A percentile compares a stretch with the other conserved stretches of the same genome.
Conservation (phyloP, 2,329 filamentous ascomycete species). For the Keithomyces neogunnii region DNA sequence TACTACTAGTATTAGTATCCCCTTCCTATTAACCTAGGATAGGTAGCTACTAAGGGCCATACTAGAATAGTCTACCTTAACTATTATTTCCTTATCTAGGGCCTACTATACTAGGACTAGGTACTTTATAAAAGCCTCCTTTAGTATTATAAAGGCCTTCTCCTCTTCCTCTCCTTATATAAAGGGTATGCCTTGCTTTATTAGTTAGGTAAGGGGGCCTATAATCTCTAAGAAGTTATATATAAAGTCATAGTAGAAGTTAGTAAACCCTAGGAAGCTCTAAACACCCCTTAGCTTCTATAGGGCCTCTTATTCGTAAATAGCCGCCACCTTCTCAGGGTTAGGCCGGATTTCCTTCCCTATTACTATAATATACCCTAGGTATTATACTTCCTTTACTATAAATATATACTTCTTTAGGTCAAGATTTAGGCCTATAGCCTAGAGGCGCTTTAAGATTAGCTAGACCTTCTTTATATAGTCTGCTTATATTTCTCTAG, state of each 20-base stretch:
- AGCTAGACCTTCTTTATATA: background rate
- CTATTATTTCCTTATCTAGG: background rate
- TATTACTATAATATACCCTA: background rate
- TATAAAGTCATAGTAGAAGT: background rate
- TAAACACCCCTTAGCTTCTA: background rate
- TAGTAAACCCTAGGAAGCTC: background rate
- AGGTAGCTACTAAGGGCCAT: background rate
- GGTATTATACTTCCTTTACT: background rate
- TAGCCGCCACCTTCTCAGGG: background rate
- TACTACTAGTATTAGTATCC: no score
- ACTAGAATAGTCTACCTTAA: background rate
- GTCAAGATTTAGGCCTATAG: background rate
- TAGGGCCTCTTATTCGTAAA: background rate
- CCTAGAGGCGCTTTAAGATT: background rate
- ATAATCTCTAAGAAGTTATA: background rate
- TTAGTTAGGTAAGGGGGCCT: background rate
- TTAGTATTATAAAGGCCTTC: background rate
- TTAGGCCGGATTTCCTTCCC: background rate
- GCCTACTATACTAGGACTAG: background rate
- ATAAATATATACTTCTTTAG: background rate
- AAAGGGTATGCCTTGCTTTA: background rate
- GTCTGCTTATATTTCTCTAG: background rate
- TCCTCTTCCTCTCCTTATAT: background rate
- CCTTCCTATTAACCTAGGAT: no score
- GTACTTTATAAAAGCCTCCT: background rate